Evolutionary conservation across 768 basidiomycete species (phyloP), one percentile per base, ranked within the genome.

Genomic region (Candolleomyces efflorescens): DNA sequence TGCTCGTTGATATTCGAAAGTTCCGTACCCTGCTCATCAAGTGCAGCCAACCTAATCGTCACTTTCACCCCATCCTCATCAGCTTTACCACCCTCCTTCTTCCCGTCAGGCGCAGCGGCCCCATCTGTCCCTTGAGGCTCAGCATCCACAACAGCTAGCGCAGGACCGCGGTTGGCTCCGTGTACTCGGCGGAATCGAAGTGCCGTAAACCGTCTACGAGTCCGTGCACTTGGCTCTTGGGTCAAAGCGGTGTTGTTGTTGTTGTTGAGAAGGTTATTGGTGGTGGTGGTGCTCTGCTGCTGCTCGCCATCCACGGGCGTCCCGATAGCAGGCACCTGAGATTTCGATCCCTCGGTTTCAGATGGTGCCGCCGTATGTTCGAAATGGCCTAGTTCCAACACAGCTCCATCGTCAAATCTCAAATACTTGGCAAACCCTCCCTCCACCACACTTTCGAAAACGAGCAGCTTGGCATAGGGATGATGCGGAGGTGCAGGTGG

Each of bases 351-450:
- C 3, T 65, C 57, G 4, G 18, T 17, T n/a, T 55, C 24, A n/a
- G 12, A 61, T 24, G 68, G 61, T n/a, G n/a, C n/a, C 44, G 64
- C 64, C 47, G 32, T 32, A 32, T 80, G 72, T 56, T 90, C 88
- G 59, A 88, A 90, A n/a, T 83, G 78, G 3, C 83, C 88, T 0
- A 98, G 76, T 66, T 95, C 94, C 17, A 98, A 72, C 27, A 87
- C 79, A 9, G 90, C 88, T 10, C 86, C 89, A 53, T 92, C 84
- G 46, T 90, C 89, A 1, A 95, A 71, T 37, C 79, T 86, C 46
- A 96, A 82, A 5, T 77, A 60, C 63, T 83, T 85, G 3, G 83
- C 88, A 65, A 96, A 98, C 0, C 94, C 94, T 23, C 94, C 94
- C 1, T 90, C 84, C 11, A 87, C 82, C 45, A 87, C 77, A 15